A percentile compares a stretch with the other conserved stretches of the same genome.
These are phyloP conservation scores for Raphanus hybrid DNA, from an alignment of 441 rosid genomes.

Conservation along the genomic window DNA sequence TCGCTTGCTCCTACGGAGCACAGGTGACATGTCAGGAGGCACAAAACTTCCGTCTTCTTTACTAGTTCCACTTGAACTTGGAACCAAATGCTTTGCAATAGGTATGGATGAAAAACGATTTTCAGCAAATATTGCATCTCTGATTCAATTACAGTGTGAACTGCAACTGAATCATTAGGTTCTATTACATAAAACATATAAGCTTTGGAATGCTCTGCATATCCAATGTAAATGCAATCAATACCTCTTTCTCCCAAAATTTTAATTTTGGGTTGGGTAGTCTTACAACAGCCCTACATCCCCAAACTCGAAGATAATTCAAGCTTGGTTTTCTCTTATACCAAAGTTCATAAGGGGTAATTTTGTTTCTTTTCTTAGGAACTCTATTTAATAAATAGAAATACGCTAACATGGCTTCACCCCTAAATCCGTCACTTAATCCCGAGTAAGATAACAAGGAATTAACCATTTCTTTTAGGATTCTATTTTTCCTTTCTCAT, in stretches of 20 bases:
- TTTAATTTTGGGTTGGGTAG: not conserved
- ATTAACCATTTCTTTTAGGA: slow-evolving; percentile 7
- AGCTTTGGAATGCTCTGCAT: not conserved
- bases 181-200: not conserved
- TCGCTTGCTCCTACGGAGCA: not conserved
- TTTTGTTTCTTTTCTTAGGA: slow-evolving; percentile 2
- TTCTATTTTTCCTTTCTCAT: not conserved
- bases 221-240: slow-evolving; percentile 11
- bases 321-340: not conserved
- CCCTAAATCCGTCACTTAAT: not conserved
- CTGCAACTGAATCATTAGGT: too few relatives aligned
- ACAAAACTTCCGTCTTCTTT: not conserved
- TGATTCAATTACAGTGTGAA: not conserved
- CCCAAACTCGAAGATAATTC: not conserved
- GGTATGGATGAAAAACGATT: not conserved
- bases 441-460: not conserved
- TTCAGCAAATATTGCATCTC: slow-evolving; percentile 24
- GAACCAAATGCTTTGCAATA: not conserved
- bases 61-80: not conserved
- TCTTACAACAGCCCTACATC: not conserved
- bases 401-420: not conserved
- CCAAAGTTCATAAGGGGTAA: slow-evolving; percentile 17
- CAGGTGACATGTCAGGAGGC: too few relatives aligned
- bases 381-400: not conserved
- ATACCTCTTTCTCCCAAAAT: not conserved